These are phyloP conservation scores for Prunus dulcis DNA, from an alignment of 306 rosid genomes.

Conservation along the genomic window DNA sequence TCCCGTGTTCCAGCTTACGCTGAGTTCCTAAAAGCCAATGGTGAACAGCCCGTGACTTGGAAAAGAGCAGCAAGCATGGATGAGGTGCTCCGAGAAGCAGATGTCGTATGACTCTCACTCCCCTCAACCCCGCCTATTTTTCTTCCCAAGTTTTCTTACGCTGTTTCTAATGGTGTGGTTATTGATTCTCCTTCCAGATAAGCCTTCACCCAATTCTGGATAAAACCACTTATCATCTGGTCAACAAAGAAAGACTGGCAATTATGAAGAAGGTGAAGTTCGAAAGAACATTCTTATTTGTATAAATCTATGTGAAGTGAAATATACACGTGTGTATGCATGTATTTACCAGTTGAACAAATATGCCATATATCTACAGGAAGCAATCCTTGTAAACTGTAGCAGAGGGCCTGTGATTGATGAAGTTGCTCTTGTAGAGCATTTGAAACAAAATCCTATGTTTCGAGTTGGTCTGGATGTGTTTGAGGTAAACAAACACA, in stretches of 20 bases:
- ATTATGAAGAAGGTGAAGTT: constrained; percentile 81
- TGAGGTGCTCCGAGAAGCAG: constrained; percentile 94
- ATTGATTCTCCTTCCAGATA: constrained; percentile 50
- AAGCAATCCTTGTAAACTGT: constrained; percentile 91
- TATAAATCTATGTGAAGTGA: background rate
- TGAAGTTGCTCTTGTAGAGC: constrained; percentile 93
- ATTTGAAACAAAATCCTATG: constrained; percentile 77
- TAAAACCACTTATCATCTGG: constrained; percentile 91
- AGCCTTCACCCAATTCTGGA: constrained; percentile 97
- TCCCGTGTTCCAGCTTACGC: constrained; percentile 67
- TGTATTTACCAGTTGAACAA: background rate
- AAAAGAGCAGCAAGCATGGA: constrained; percentile 90
- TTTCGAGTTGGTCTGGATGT: constrained; percentile 98
- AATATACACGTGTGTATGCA: background rate
- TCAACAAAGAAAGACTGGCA: constrained; percentile 87
- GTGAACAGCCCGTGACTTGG: constrained; percentile 92
- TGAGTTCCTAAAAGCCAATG: constrained; percentile 76
- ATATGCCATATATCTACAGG: constrained; percentile 41
- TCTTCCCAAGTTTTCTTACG: background rate
- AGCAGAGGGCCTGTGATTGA: constrained; percentile 96
- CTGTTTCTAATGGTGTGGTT: constrained; percentile 16
- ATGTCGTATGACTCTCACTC: constrained; percentile 48
- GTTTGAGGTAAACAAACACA: constrained; percentile 61
- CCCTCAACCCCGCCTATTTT: background rate
- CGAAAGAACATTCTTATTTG: constrained; percentile 10